A percentile compares a stretch with the other conserved stretches of the same genome.
phyloP scores from a whole-genome alignment of 169 alveolate genomes.

The Cryptosporidium sp. region DNA sequence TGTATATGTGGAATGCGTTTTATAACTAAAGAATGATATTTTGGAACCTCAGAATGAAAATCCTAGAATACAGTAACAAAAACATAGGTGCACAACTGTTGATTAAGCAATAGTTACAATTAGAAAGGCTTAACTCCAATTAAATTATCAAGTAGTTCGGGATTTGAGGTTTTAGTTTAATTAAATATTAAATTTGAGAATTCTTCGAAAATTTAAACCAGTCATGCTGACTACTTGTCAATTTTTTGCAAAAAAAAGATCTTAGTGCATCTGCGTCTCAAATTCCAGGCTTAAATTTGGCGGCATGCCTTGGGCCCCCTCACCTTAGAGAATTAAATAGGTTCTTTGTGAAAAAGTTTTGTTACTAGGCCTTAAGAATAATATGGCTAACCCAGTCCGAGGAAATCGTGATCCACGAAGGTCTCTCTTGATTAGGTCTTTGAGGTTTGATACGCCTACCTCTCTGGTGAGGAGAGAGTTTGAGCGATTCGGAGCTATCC shows the following conservation, averaged over 20 bases:
- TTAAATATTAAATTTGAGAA: no score
- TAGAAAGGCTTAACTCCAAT: no score
- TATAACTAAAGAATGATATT: neutral
- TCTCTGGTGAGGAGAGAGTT: conserved; percentile 85
- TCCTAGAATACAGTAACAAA: neutral
- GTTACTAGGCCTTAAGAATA: neutral
- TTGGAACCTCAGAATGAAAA: neutral
- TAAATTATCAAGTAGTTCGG: neutral
- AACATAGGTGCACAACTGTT: neutral
- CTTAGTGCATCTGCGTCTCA: neutral
- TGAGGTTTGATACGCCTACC: conserved; percentile 86
- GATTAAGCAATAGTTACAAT: neutral
- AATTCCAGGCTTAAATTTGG: conserved; percentile 2
- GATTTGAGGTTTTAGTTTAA: neutral
- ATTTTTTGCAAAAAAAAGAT: neutral
- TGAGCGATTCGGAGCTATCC: conserved; percentile 87
- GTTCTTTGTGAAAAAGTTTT: neutral
- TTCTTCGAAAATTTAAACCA: neutral
- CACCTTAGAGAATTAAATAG: neutral
- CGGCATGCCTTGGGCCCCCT: neutral
- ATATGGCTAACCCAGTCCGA: conserved; percentile 6
- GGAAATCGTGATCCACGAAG: conserved; percentile 31
- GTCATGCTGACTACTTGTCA: neutral
- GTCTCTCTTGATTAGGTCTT: conserved; percentile 83
- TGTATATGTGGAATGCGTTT: conserved; percentile 10